Percentiles rank a stretch among this genome's conserved stretches.
Conservation (phyloP, 2,329 filamentous ascomycete species). For the Canariomyces notabilis region DNA sequence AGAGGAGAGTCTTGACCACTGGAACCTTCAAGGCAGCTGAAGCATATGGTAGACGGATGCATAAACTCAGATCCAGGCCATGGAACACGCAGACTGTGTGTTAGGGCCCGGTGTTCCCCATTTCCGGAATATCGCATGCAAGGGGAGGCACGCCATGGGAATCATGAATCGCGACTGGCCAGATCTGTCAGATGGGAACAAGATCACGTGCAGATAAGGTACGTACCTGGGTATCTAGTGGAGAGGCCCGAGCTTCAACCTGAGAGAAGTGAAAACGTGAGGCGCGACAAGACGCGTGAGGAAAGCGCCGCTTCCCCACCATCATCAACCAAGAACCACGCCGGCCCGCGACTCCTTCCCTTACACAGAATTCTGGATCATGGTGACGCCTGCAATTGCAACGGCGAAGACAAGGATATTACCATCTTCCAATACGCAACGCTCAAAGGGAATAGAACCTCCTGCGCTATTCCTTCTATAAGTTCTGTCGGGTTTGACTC, state of each 20-base stretch:
- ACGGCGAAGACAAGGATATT: not conserved
- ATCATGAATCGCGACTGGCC: not conserved
- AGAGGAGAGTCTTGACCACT: not conserved
- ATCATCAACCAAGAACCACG: not conserved
- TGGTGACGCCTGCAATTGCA: slow-evolving; percentile 1
- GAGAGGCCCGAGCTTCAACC: not conserved
- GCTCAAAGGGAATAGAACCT: too few relatives aligned
- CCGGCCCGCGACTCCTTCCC: not conserved
- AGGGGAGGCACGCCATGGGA: not conserved
- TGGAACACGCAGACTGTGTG: not conserved
- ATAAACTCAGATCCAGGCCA: not conserved
- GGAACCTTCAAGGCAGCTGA: not conserved
- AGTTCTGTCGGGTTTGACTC: slow-evolving; percentile 8
- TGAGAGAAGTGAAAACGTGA: not conserved
- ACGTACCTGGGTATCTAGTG: too few relatives aligned
- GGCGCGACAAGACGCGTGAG: slow-evolving; percentile 14
- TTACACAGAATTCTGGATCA: not conserved
- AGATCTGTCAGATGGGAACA: not conserved
- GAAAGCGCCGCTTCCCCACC: slow-evolving; percentile 1
- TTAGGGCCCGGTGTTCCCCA: not conserved
- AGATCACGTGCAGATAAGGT: not conserved
- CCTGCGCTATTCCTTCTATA: too few relatives aligned
- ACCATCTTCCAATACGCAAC: too few relatives aligned
- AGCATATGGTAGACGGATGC: not conserved
- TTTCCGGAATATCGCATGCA: not conserved